Evolutionary conservation across 768 basidiomycete genomes (phyloP), one percentile per base, ranked within the genome.

Genomic region (Nevesoporus exiguus): DNA sequence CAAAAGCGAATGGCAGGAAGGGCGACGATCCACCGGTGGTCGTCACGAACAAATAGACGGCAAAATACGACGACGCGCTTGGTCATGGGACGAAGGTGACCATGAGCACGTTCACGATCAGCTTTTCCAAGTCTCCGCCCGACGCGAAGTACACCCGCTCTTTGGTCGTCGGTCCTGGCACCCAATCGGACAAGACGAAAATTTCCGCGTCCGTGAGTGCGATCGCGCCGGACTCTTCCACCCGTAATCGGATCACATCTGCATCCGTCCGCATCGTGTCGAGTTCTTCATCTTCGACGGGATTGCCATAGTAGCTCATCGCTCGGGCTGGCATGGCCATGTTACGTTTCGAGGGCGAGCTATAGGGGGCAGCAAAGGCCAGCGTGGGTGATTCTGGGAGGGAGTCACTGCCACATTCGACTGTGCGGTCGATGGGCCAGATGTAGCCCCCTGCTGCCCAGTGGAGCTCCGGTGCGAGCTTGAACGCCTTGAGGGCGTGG

Each of bases 371-470:
- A 11, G 59, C 58, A 39, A 68, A 71, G 7, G 55, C 47, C 62
- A 70, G 55, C 64, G 67, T 65, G 24, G 56, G 62, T 1, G 63
- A 61, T 3, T 73, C 70, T 8, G 43, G 11, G 3, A 60, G 56
- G 52, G 75, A 69, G 36, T 84, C 81, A 48, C 73, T 74, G 36
- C 76, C 76, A 51, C 80, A 78, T 62, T 90, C 86, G 19, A 90
- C 84, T 0, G 80, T 78, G 47, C 81, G 80, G 61, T 88, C 85
- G 24, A 81, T 75, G 0, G 88, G 83, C 90, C 90, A 92, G 56
- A 92, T 76, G 66, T 86, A 90, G 19, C 88, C 88, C 2, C 88
- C 89, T 30, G 90, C 90, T 17, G 84, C 82, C 85, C 88, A 92
- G 55, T 86, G 86, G 1, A 92, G 77, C 56, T 86, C 86, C 0